phyloP scores from a whole-genome alignment of 495 filamentous ascomycete species.

The Xeromyces bisporus region DNA sequence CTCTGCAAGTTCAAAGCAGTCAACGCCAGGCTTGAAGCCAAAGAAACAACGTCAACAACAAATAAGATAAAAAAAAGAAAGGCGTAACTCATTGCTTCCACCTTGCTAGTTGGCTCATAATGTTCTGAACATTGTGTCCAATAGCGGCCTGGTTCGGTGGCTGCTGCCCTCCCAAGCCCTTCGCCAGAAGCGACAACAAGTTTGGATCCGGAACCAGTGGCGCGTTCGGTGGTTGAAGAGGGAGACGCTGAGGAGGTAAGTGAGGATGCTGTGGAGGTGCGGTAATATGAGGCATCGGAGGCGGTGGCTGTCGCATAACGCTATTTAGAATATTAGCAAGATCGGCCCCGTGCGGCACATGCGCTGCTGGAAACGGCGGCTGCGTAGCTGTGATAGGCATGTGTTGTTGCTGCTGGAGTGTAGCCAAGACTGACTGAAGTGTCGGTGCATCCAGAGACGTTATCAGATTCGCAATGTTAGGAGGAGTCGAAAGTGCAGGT shows the following conservation, averaged over 20 bases:
- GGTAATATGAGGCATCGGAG: no score
- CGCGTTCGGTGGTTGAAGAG: slow-evolving; percentile 15
- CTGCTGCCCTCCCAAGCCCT: slow-evolving; percentile 22
- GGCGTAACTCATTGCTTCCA: slow-evolving; percentile 38
- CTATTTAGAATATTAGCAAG: slow-evolving; percentile 41
- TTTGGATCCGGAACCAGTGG: slow-evolving; percentile 24
- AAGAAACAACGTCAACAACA: no score
- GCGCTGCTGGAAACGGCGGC: slow-evolving; percentile 18
- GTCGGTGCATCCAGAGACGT: slow-evolving; percentile 52
- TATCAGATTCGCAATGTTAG: slow-evolving; percentile 29
- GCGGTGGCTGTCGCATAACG: slow-evolving; percentile 23
- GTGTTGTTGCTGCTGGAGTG: slow-evolving; percentile 31
- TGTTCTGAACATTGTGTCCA: slow-evolving; percentile 37
- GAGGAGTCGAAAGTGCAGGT: slow-evolving; percentile 19
- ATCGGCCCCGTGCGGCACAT: slow-evolving; percentile 29
- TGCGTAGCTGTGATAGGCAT: slow-evolving; percentile 24
- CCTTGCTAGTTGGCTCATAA: slow-evolving; percentile 44
- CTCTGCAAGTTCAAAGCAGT: not conserved
- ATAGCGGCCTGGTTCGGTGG: slow-evolving; percentile 23
- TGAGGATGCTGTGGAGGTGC: slow-evolving; percentile 18
- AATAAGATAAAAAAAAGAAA: slow-evolving; percentile 10
- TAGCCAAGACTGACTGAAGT: slow-evolving; percentile 55
- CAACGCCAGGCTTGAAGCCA: slow-evolving; percentile 7
- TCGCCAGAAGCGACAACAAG: slow-evolving; percentile 29
- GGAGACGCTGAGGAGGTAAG: slow-evolving; percentile 19